Evolutionary conservation across 805 yeast species (phyloP), one percentile per base, ranked within the genome.

Genomic region (Candida loeiensis): DNA sequence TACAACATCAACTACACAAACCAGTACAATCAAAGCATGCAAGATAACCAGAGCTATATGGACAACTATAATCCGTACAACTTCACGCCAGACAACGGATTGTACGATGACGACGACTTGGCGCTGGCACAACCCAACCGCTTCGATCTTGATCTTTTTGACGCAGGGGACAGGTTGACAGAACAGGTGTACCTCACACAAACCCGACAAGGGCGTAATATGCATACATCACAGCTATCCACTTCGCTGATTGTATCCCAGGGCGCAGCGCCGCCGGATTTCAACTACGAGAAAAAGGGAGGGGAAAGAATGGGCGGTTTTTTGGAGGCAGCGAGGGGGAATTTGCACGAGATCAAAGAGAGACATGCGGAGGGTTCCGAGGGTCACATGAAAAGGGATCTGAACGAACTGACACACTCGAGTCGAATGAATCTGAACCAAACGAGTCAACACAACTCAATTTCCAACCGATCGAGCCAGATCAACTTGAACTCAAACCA

Each of bases 71-170:
- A 21, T 21, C 9, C 24, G 9, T 21, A 21, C 24, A 21, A 6
- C 6, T 21, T 7, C 24, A 21, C 24, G 15, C 18, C 13, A 14
- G 11, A 33, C 18, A 17, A n/a, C n/a, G n/a, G n/a, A n/a, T n/a
- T n/a, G n/a, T n/a, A 44, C 16, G 37, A 37, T 29, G 41, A 41
- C 24, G 39, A 36, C 30, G 39, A 36, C 24, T 45, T 44, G 8
- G 47, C 50, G 4, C 46, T 49, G 26, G 40, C 40, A 38, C 48
- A 51, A 36, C 26, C 36, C 20, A 39, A 36, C 32, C 43, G 40
- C 19, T 13, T 16, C 18, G 40, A 37, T 5, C 18, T 37, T 16
- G 40, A 37, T 36, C 36, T 37, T 6, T 16, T 37, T 22, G 34
- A 15, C 29, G 22, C 26, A 12, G 26, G 25, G 17, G 37, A 35